phyloP scores from a whole-genome alignment of 495 filamentous ascomycete species.

The Aspergillus carlsbadensis region DNA sequence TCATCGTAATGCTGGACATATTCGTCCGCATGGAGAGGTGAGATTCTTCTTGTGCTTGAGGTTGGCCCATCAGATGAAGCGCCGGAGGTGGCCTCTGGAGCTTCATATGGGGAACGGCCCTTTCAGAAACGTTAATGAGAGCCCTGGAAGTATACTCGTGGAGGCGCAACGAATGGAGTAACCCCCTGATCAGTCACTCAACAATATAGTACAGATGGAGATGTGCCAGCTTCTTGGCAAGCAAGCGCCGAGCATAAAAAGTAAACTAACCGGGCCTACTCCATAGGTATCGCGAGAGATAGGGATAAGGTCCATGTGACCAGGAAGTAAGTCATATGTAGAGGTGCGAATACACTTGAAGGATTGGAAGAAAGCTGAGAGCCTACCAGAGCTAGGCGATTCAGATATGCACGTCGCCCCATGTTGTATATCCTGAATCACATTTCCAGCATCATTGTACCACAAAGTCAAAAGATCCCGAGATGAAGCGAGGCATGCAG shows the following conservation, averaged over 20 bases:
- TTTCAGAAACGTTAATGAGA: constrained; percentile 32
- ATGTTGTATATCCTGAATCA: constrained; percentile 25
- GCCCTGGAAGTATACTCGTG: not conserved
- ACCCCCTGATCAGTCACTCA: not conserved
- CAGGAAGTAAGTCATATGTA: not conserved
- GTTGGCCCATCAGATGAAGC: constrained; percentile 18
- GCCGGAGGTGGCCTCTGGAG: constrained; percentile 38
- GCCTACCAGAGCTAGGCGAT: constrained; percentile 54
- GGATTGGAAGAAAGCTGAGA: constrained; percentile 6
- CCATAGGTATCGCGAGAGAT: not conserved
- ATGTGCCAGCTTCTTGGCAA: not conserved
- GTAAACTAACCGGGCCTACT: too few species aligned
- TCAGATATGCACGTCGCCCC: constrained; percentile 52
- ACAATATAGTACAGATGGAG: not conserved
- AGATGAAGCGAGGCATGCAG: constrained; percentile 4
- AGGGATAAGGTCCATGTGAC: not conserved
- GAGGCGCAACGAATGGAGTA: not conserved
- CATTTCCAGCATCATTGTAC: not conserved
- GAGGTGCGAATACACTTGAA: not conserved
- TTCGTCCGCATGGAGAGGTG: constrained; percentile 40
- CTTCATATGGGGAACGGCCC: constrained; percentile 74
- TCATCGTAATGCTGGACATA: constrained; percentile 67
- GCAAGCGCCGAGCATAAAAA: not conserved
- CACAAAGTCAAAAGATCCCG: not conserved
- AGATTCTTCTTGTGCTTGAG: constrained; percentile 30